Base-by-base conservation (phyloP, 352 stramenopile genomes). In the Pythium scleroteichum region DNA sequence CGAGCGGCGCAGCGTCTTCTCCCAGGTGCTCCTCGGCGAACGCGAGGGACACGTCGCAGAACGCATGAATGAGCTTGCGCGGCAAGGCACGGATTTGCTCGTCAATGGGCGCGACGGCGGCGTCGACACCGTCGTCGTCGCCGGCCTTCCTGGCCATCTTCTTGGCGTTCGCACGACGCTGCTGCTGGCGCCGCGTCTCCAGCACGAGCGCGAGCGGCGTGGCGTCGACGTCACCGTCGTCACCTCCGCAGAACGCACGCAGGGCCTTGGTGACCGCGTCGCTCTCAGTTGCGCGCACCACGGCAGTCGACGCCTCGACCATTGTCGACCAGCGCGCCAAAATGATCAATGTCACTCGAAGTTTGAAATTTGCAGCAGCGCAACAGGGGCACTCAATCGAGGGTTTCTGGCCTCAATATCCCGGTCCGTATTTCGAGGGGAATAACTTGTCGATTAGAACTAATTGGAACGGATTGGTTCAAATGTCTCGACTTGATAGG, bases 41-140 rank as follows among this genome's bases (percentile, higher is more conserved):
- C 39, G 42, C 54, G 16, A 79, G 53, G 10, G 77, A 72, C 17
- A 66, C 67, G 27, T 82, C 73, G 61, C 83, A 90, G 48, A 89
- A 85, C 4, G 47, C 62, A 20, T 84, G 70, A 19, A 92, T 55
- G 29, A 75, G 60, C 40, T 74, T 67, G 0, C 60, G 66, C 8
- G 73, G 71, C 39, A 92, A 62, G 41, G 79, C 66, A 41, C 76
- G 70, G 63, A 92, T 67, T 53, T 92, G 78, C 40, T 85, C 76
- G 26, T 83, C 77, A 2, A 88, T 38, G 23, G 53, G 51, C 42
- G 32, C 64, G 40, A 71, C 55, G 14, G 35, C 40, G 33, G 39
- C 52, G 19, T 46, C 32, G 9, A n/a, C 42, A 5, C 50, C 46
- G 35, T 48, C 48, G 38, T 45, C 47, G 33, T 56, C 22, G 3